Evolutionary conservation across 179 eudicot genomes (phyloP).

Genomic region (Camellia oleifera): DNA sequence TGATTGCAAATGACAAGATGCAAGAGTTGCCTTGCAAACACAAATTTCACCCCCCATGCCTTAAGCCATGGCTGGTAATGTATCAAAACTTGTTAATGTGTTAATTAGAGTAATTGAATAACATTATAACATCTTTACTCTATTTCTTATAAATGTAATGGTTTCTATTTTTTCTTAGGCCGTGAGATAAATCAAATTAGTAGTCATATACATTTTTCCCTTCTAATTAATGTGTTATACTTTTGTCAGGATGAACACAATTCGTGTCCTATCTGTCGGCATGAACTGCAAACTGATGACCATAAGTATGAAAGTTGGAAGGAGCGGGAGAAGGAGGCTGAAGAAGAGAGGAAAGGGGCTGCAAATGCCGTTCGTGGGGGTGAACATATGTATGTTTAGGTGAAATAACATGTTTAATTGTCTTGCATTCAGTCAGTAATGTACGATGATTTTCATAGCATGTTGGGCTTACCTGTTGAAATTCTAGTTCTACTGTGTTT

Average conservation of each 20-base stretch:
- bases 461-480: too few species aligned
- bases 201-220: not conserved
- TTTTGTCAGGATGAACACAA: slow-evolving; percentile 65
- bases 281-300: slow-evolving; percentile 86
- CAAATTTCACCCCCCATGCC: slow-evolving; percentile 77
- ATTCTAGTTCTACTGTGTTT: too few species aligned
- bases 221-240: not conserved
- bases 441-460: too few species aligned
- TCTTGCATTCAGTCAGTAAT: not conserved
- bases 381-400: slow-evolving; percentile 78
- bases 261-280: slow-evolving; percentile 86
- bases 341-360: slow-evolving; percentile 51
- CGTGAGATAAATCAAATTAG: not conserved
- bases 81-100: not conserved
- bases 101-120: not conserved
- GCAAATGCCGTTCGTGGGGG: slow-evolving; percentile 92
- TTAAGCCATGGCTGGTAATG: slow-evolving; percentile 84
- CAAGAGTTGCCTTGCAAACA: slow-evolving; percentile 93
- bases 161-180: not conserved
- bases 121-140: too few species aligned
- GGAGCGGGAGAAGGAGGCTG: slow-evolving; percentile 44
- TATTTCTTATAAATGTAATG: not conserved
- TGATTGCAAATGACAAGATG: slow-evolving; percentile 64
- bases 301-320: slow-evolving; percentile 68
- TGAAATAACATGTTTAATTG: not conserved